Evolutionary conservation across 805 yeast genomes (phyloP).

Genomic region (Ogataea paradorogensis): DNA sequence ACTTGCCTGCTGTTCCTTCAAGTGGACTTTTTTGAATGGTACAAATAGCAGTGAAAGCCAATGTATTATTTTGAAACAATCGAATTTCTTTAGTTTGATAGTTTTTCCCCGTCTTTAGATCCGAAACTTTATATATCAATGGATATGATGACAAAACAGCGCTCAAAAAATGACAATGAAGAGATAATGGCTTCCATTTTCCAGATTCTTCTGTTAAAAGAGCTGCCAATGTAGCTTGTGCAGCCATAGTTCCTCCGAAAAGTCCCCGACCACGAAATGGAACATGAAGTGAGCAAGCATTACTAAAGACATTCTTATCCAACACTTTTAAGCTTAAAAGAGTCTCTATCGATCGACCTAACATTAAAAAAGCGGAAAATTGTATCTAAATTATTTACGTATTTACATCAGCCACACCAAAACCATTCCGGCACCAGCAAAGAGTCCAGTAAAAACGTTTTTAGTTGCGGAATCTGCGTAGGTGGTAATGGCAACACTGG

Average conservation of each 20-base stretch:
- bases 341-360: constrained; percentile 15
- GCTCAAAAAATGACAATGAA: constrained; percentile 59
- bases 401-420: constrained; percentile 9
- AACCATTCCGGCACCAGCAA: constrained; percentile 3
- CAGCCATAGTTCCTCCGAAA: constrained; percentile 68
- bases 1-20: constrained; percentile 33
- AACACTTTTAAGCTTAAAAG: constrained; percentile 24
- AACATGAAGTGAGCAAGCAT: constrained; percentile 30
- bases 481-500: constrained; percentile 20
- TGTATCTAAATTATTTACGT: background rate
- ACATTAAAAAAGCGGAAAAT: background rate
- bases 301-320: constrained; percentile 23
- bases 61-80: constrained; percentile 50
- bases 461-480: constrained; percentile 25
- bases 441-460: constrained; percentile 1
- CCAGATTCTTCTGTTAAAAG: constrained; percentile 44
- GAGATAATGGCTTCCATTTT: constrained; percentile 51
- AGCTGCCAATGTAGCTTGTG: constrained; percentile 63
- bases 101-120: constrained; percentile 50
- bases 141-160: constrained; percentile 49
- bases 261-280: constrained; percentile 61
- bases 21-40: constrained; percentile 38
- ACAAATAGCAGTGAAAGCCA: constrained; percentile 52
- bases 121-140: constrained; percentile 52
- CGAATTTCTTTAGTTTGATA: constrained; percentile 51